Conservation (phyloP, 495 filamentous ascomycete genomes). For the Penicillium antarcticum region DNA sequence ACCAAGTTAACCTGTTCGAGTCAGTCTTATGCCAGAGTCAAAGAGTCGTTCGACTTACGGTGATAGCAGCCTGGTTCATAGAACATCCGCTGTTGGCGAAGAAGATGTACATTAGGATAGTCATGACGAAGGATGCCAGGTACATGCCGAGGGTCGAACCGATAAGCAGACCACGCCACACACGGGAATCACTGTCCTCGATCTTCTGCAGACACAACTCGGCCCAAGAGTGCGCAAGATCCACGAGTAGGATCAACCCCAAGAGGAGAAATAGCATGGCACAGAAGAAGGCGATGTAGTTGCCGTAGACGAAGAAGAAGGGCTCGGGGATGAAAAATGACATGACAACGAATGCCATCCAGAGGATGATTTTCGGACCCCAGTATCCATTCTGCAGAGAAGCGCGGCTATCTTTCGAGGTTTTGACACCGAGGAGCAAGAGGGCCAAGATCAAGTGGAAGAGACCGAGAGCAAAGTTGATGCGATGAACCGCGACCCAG, state of each 20-base stretch:
- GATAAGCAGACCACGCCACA: constrained; percentile 84
- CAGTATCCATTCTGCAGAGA: constrained; percentile 92
- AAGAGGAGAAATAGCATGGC: constrained; percentile 94
- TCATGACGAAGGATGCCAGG: constrained; percentile 83
- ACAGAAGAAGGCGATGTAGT: constrained; percentile 83
- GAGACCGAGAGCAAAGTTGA: constrained; percentile 93
- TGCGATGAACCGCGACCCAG: constrained; percentile 92
- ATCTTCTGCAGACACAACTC: constrained; percentile 94
- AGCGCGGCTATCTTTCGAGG: constrained; percentile 82
- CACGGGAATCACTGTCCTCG: constrained; percentile 76
- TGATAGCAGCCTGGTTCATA: constrained; percentile 87
- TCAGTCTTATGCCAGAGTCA: constrained; percentile 16
- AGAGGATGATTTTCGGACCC: constrained; percentile 82
- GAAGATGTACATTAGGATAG: constrained; percentile 95
- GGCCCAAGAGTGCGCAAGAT: constrained; percentile 96
- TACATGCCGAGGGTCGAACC: constrained; percentile 95
- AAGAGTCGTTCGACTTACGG: constrained; percentile 35
- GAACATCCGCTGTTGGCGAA: constrained; percentile 79
- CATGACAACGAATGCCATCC: constrained; percentile 80
- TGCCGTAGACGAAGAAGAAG: constrained; percentile 96
- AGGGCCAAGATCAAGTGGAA: constrained; percentile 86
- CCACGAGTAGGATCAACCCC: constrained; percentile 87
- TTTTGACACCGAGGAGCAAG: constrained; percentile 80
- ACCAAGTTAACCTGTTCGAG: constrained; percentile 70
- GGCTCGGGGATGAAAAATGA: constrained; percentile 93